Evolutionary conservation across 768 basidiomycete genomes (phyloP), one percentile per base, ranked within the genome.

Genomic region (Auriscalpium vulgare): DNA sequence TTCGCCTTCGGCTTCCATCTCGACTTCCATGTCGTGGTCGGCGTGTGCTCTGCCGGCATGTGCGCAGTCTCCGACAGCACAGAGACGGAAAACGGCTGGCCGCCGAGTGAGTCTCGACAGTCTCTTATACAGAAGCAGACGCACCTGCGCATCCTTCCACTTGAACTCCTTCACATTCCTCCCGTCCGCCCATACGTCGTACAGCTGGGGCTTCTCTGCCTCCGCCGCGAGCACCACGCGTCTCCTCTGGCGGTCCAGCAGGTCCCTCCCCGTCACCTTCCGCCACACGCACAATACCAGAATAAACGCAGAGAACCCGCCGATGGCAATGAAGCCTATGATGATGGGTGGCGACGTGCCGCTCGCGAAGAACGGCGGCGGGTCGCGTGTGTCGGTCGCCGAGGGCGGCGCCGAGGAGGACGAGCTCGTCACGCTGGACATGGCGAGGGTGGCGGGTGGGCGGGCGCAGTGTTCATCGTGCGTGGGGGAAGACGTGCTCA

Each of bases 91-190:
- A 60, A 29, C 2, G 59, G 59, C 56, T 60, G 44, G 10, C n/a
- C 1, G 23, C 37, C 37, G 16, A 10, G 13, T 17, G 9, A 44
- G 35, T 16, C 45, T 10, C 1, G 21, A 8, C 2, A n/a, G 36
- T 37, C 19, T 10, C 29, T n/a, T n/a, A 11, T 10, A 8, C 43
- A n/a, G 7, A 8, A n/a, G 19, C 10, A 1, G 7, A 51, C 58
- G 35, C 47, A 60, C 61, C 50, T 49, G 29, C 4, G 53, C 38
- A 8, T 44, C 29, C 40, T 35, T 53, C 61, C 61, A 62, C 46
- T 34, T 54, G 23, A 46, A 8, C 0, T 35, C 40, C 3, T 47
- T 51, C 2, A 17, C 13, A 0, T 45, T 40, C 43, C 45, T 29
- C 10, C 36, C 35, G 8, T 44, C 54, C 19, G 40, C 53, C 59